Percentiles rank a stretch among this genome's conserved stretches.
Evolutionary conservation across 1,139 yeast genomes (phyloP).

Genomic region (Suhomyces anneliseae): DNA sequence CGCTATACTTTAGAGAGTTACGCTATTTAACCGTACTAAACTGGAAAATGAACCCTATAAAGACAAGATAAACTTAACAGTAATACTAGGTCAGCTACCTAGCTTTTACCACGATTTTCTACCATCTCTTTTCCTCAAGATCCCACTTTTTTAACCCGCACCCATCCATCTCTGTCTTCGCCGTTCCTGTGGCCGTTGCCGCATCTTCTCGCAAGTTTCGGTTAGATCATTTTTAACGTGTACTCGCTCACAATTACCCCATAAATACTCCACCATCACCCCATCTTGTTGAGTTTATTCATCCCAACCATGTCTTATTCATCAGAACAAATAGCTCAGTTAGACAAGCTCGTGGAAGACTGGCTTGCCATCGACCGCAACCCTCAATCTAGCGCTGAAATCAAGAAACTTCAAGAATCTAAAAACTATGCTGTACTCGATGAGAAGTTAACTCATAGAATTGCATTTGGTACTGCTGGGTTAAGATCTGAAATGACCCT

Average conservation of each 20-base stretch:
- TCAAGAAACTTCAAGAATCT: constrained; percentile 42
- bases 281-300: neutral
- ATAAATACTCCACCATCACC: neutral
- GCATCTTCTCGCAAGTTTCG: too few relatives aligned
- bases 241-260: neutral
- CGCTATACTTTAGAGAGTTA: too few relatives aligned
- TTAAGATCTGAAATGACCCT: constrained; percentile 85
- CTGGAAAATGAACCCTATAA: too few relatives aligned
- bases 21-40: too few relatives aligned
- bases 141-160: too few relatives aligned
- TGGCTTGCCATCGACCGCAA: constrained; percentile 48
- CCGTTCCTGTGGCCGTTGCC: too few relatives aligned
- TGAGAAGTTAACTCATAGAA: constrained; percentile 52
- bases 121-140: too few relatives aligned
- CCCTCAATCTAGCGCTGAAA: constrained; percentile 56
- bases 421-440: constrained; percentile 49
- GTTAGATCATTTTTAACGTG: too few relatives aligned
- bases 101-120: too few relatives aligned
- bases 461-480: constrained; percentile 94
- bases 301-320: constrained; percentile 4
- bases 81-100: too few relatives aligned
- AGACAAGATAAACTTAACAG: too few relatives aligned
- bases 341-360: constrained; percentile 41
- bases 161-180: too few relatives aligned
- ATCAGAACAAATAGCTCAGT: constrained; percentile 9